A percentile compares a stretch with the other conserved stretches of the same genome.
phyloP scores from a whole-genome alignment of 257 asterid genomes.

The Primulina eburnea region DNA sequence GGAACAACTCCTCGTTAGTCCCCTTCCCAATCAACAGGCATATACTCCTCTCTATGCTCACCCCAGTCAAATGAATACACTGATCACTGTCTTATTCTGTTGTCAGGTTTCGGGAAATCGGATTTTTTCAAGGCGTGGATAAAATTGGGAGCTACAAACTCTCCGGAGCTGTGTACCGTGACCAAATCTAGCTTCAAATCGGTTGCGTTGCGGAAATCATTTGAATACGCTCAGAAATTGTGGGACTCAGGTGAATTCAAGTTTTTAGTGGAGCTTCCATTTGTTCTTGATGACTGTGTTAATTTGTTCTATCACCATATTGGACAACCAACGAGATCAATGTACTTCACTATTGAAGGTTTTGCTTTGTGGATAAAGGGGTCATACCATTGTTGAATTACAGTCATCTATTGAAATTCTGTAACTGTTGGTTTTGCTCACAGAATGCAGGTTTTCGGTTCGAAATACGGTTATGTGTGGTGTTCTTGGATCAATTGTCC shows the following conservation, averaged over 20 bases:
- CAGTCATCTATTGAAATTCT: background rate
- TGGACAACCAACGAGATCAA: background rate
- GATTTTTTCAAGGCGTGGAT: slow-evolving; percentile 23
- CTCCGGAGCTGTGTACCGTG: slow-evolving; percentile 13
- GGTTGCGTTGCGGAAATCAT: slow-evolving; percentile 19
- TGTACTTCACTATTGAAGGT: background rate
- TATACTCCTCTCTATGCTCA: background rate
- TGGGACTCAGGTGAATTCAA: slow-evolving; percentile 26
- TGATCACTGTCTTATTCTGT: background rate
- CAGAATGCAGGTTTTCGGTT: slow-evolving; percentile 27
- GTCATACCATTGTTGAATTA: background rate
- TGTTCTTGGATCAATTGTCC: slow-evolving; percentile 31
- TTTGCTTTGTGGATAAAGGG: background rate
- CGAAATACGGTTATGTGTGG: slow-evolving; percentile 26
- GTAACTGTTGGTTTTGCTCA: background rate
- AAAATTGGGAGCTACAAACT: slow-evolving; percentile 19
- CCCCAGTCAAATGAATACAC: background rate
- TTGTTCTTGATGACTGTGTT: background rate
- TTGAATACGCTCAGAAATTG: slow-evolving; percentile 18
- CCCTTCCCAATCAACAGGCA: background rate
- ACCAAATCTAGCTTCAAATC: slow-evolving; percentile 19
- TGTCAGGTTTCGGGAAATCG: slow-evolving; percentile 26
- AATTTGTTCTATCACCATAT: too few species aligned
- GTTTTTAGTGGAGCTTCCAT: background rate
- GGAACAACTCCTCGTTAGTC: slow-evolving; percentile 24